Conservation (phyloP, 805 yeast species). For the Zygotorulaspora danielsina region DNA sequence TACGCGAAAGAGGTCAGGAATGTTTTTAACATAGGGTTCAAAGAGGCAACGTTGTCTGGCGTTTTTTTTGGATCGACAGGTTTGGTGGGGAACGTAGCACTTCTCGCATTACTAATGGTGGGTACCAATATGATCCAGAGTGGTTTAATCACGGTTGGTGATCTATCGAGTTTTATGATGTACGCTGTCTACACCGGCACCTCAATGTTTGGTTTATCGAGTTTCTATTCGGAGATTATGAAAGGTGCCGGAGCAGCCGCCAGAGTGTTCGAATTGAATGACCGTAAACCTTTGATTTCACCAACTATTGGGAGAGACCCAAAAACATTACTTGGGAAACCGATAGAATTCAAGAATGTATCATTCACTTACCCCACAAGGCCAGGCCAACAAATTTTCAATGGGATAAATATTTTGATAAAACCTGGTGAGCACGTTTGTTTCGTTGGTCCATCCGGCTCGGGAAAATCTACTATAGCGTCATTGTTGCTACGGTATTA, state of each 20-base stretch:
- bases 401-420: conserved; percentile 54
- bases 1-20: conserved; percentile 68
- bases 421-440: conserved; percentile 83
- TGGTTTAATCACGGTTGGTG: conserved; percentile 81
- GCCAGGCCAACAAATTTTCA: conserved; percentile 62
- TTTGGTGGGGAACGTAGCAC: conserved; percentile 74
- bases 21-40: conserved; percentile 62
- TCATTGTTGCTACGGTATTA: conserved; percentile 78
- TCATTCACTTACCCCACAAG: conserved; percentile 82
- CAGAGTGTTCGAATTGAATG: conserved; percentile 81
- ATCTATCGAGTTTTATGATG: conserved; percentile 88
- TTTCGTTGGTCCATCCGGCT: conserved; percentile 95
- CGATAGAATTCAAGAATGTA: conserved; percentile 58
- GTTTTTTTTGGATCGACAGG: conserved; percentile 75
- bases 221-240: conserved; percentile 91
- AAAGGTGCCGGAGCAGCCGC: conserved; percentile 97
- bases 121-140: conserved; percentile 78
- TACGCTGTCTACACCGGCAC: conserved; percentile 91
- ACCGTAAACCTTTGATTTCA: conserved; percentile 66
- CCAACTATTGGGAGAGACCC: conserved; percentile 56
- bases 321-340: conserved; percentile 28
- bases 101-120: conserved; percentile 69
- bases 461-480: conserved; percentile 88
- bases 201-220: conserved; percentile 87
- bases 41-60: conserved; percentile 77